Evolutionary conservation across 192 early-diverging fungal genomes (phyloP), one percentile per base, ranked within the genome.

Genomic region (Entrophospora sp.): DNA sequence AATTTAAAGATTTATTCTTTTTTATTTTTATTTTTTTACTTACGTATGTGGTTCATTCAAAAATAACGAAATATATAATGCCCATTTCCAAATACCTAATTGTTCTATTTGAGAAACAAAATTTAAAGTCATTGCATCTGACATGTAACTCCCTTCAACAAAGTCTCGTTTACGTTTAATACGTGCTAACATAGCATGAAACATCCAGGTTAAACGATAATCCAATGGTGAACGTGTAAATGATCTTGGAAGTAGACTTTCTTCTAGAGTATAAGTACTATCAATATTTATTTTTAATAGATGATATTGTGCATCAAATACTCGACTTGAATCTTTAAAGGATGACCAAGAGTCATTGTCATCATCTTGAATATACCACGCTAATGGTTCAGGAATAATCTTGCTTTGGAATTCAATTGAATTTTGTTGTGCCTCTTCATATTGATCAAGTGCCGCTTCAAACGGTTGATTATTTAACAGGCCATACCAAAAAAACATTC

Each of bases 31-130:
- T 64, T 38, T 13, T 64, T 36, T 37, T 69, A 60, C 48, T 68
- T 44, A n/a, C 69, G 12, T 25, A 52, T 38, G 4, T 75, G 77
- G 69, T 1, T 69, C 62, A 8, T 78, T 74, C 52, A 95, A 66
- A 64, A 88, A 89, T 52, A 90, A 66, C 4, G 81, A 75, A 24
- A 92, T 86, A 79, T 83, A 95, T 36, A 87, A 71, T 2, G 91
- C 84, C 93, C 91, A 95, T 35, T 91, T 71, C 89, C 90, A 94
- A 25, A 91, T 69, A 0, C 91, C 92, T 31, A 90, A 43, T 0
- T 56, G 46, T 76, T 93, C 90, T 13, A 97, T 72, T 72, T 92
- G 85, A 16, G 67, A 72, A 4, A 87, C 79, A 57, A 94, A 83
- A 24, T 81, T 69, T 0, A 78, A 56, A 18, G 89, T 79, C 45